phyloP scores from a whole-genome alignment of 208 protist genomes.

The Histomonas meleagridis region DNA sequence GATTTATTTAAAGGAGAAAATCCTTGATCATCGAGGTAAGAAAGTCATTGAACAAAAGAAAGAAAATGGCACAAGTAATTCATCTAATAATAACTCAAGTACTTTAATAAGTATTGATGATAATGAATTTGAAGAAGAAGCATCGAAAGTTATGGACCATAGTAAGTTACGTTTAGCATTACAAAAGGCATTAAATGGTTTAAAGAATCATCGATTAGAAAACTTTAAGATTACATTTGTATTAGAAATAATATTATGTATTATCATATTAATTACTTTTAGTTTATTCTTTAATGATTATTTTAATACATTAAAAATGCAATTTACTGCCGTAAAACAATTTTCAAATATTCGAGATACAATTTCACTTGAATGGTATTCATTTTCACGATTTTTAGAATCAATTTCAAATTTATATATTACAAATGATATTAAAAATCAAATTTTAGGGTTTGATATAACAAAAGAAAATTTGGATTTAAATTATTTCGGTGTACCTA shows the following conservation, averaged over 20 bases:
- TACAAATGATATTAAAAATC: not conserved
- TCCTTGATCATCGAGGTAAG: slow-evolving; percentile 18
- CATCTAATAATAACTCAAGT: not conserved
- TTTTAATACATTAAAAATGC: no score
- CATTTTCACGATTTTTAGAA: no score
- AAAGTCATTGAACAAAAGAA: not conserved
- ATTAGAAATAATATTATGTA: not conserved
- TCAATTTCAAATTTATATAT: not conserved
- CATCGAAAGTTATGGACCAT: not conserved
- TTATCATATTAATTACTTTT: no score
- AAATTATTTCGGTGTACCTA: not conserved
- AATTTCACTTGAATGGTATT: no score
- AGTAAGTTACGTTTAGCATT: not conserved
- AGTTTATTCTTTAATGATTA: no score
- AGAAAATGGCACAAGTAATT: no score
- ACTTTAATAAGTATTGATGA: not conserved
- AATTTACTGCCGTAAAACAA: no score
- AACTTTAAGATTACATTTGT: not conserved
- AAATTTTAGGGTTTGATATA: not conserved
- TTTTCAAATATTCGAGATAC: no score
- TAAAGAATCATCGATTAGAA: not conserved
- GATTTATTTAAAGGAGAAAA: not conserved
- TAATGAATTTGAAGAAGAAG: not conserved
- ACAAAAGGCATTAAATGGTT: not conserved
- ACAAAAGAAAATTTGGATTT: not conserved